Evolutionary conservation across 345 rosid species (phyloP).

Genomic region (Litchi chinensis): DNA sequence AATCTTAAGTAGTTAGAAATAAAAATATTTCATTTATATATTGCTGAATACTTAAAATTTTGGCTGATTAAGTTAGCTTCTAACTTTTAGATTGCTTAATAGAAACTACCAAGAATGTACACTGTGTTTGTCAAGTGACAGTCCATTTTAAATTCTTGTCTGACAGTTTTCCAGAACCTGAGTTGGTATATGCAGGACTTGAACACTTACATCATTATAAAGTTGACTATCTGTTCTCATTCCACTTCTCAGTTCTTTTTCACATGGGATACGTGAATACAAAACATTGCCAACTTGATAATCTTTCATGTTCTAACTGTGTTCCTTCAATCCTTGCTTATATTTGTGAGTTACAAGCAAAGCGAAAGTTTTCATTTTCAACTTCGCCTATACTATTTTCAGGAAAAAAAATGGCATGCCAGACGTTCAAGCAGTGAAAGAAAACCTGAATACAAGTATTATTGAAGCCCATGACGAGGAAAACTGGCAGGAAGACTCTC

Average conservation of each 20-base stretch:
- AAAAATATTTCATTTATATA: too few relatives aligned
- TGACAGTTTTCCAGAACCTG: background rate
- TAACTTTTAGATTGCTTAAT: background rate
- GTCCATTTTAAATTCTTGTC: background rate
- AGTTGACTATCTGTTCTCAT: background rate
- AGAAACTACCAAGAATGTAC: background rate
- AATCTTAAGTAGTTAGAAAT: too few relatives aligned
- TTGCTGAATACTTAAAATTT: too few relatives aligned
- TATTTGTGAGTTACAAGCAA: background rate
- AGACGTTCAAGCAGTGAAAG: constrained; percentile 18
- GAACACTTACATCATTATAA: background rate
- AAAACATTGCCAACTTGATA: background rate
- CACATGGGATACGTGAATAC: background rate
- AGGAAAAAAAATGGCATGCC: constrained; percentile 21
- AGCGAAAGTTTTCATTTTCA: background rate
- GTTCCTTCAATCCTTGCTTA: background rate
- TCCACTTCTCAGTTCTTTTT: background rate
- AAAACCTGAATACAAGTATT: constrained; percentile 18
- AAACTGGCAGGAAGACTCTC: constrained; percentile 4
- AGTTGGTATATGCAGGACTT: background rate
- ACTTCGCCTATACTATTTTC: background rate
- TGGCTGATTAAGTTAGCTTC: background rate
- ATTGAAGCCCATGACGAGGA: constrained; percentile 14
- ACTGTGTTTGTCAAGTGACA: constrained; percentile 1
- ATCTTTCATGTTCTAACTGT: background rate